A percentile compares a stretch with the other conserved stretches of the same genome.
Conservation (phyloP, 2,329 filamentous ascomycete species). For the Xylariaceae sp. region DNA sequence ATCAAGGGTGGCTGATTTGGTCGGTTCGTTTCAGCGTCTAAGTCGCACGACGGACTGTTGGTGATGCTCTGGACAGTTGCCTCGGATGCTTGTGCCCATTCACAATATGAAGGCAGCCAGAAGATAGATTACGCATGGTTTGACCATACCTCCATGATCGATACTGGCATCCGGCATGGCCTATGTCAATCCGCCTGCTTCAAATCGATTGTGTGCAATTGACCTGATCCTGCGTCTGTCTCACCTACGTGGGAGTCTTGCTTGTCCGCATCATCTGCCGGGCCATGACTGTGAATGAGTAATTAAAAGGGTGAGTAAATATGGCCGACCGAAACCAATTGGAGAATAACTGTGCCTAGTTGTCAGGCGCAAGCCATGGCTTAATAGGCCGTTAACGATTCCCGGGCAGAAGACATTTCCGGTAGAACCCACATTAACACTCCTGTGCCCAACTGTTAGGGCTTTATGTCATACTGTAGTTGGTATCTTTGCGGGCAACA, state of each 20-base stretch:
- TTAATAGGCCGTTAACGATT: not conserved
- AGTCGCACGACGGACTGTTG: not conserved
- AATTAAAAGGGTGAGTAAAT: not conserved
- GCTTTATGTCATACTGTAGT: not conserved
- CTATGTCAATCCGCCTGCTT: too few species aligned
- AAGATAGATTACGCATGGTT: too few species aligned
- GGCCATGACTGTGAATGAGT: not conserved
- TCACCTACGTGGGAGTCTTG: not conserved
- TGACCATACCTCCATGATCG: too few species aligned
- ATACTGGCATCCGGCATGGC: too few species aligned
- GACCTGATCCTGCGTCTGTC: not conserved
- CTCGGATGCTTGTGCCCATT: not conserved
- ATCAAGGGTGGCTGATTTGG: not conserved
- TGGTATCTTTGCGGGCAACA: not conserved
- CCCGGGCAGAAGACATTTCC: not conserved
- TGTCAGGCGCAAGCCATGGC: not conserved
- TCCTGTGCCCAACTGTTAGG: not conserved
- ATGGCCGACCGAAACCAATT: not conserved
- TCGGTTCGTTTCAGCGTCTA: not conserved
- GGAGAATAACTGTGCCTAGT: not conserved
- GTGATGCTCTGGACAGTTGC: not conserved
- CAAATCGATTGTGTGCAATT: too few species aligned
- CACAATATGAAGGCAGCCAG: too few species aligned
- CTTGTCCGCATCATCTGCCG: not conserved
- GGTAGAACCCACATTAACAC: not conserved